phyloP scores from a whole-genome alignment of 768 basidiomycete genomes.

The Sutorius australiensis region DNA sequence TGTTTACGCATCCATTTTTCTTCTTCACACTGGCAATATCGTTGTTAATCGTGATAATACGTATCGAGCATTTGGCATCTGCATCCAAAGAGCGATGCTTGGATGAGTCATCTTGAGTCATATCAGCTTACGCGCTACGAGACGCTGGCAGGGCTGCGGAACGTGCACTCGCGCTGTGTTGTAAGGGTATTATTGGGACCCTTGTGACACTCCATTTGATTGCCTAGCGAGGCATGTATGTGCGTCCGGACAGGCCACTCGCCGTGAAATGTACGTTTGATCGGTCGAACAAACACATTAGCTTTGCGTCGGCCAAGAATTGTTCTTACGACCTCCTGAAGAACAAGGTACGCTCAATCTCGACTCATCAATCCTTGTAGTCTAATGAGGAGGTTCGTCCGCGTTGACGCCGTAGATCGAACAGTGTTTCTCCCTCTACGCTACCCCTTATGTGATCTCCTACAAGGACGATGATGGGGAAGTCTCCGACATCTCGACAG shows the following conservation, averaged over 20 bases:
- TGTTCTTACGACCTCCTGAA: constrained; percentile 75
- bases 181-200: neutral
- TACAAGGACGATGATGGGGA: constrained; percentile 92
- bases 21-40: constrained; percentile 9
- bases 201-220: constrained; percentile 4
- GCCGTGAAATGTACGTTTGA: constrained; percentile 84
- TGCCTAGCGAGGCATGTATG: constrained; percentile 27
- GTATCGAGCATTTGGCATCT: neutral
- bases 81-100: neutral
- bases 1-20: constrained; percentile 19
- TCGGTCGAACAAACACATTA: constrained; percentile 68
- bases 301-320: constrained; percentile 72
- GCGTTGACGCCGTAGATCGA: constrained; percentile 56
- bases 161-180: constrained; percentile 10
- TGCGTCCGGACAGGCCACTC: constrained; percentile 70
- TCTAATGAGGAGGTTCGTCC: neutral
- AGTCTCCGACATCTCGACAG: constrained; percentile 60
- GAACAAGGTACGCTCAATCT: constrained; percentile 53
- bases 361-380: neutral
- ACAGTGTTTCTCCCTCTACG: constrained; percentile 74
- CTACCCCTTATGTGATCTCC: constrained; percentile 64
- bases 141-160: constrained; percentile 32
- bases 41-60: constrained; percentile 9
- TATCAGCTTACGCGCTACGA: constrained; percentile 7
- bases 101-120: neutral